A percentile compares a stretch with the other conserved stretches of the same genome.
phyloP scores from a whole-genome alignment of 345 rosid species.

The Euclidium syriacum region DNA sequence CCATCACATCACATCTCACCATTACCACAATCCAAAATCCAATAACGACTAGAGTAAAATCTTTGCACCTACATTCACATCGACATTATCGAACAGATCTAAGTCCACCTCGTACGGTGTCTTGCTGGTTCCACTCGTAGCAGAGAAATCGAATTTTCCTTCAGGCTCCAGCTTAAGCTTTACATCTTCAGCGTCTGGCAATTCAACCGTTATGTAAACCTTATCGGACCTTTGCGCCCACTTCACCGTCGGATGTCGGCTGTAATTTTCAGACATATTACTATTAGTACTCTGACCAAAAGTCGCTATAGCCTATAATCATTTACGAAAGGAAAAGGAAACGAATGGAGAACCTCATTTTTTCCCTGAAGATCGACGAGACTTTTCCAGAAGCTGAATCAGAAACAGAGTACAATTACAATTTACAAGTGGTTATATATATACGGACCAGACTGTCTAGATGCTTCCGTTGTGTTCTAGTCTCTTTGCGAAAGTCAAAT shows the following conservation, averaged over 20 bases:
- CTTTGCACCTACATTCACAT: slow-evolving; percentile 37
- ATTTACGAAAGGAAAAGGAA: neutral
- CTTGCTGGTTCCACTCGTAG: slow-evolving; percentile 41
- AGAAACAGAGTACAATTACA: neutral
- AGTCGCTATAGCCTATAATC: neutral
- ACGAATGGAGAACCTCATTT: slow-evolving; percentile 14
- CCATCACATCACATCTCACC: neutral
- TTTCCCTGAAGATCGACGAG: neutral
- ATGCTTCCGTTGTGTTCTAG: slow-evolving; percentile 15
- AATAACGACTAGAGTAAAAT: neutral
- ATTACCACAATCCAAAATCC: neutral
- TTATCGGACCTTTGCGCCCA: slow-evolving; percentile 59
- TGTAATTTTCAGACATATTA: slow-evolving; percentile 7
- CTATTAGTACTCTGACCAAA: too few relatives aligned
- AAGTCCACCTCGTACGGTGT: slow-evolving; percentile 43
- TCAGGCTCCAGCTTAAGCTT: slow-evolving; percentile 55
- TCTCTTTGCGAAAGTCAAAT: neutral
- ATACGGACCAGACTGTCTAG: neutral
- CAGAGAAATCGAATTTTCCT: slow-evolving; percentile 52
- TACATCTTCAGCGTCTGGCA: slow-evolving; percentile 54
- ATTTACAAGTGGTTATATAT: neutral
- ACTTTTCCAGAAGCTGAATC: too few relatives aligned
- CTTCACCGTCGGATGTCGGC: slow-evolving; percentile 51
- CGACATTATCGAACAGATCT: slow-evolving; percentile 43
- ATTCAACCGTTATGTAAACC: slow-evolving; percentile 43